These are phyloP conservation scores for Fistulifera pelliculosa DNA, from an alignment of 108 stramenopile genomes.

Conservation along the genomic window DNA sequence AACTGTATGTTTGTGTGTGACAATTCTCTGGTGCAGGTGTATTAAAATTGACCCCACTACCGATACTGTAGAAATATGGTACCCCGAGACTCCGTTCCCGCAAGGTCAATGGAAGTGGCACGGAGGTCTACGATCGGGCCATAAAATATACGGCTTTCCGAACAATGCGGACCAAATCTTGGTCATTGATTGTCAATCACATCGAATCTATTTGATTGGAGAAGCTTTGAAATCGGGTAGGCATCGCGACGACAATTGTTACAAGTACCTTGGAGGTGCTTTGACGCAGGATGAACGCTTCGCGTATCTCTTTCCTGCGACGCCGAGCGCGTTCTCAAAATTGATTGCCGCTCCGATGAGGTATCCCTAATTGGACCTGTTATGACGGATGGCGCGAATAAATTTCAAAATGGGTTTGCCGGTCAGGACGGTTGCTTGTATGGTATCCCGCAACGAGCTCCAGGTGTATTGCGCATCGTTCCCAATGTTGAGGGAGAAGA, in stretches of 20 bases:
- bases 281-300: constrained; percentile 57
- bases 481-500: constrained; percentile 29
- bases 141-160: constrained; percentile 68
- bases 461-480: constrained; percentile 55
- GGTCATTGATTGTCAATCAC: constrained; percentile 36
- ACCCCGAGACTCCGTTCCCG: constrained; percentile 17
- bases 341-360: constrained; percentile 33
- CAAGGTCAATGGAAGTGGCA: constrained; percentile 80
- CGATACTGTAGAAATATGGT: constrained; percentile 49
- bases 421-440: constrained; percentile 64
- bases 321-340: constrained; percentile 63
- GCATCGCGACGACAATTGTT: constrained; percentile 77
- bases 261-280: constrained; percentile 82
- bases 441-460: constrained; percentile 68
- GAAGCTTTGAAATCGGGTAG: constrained; percentile 37
- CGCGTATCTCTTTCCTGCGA: constrained; percentile 78
- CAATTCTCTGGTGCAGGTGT: background rate
- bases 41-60: constrained; percentile 34
- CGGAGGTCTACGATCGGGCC: constrained; percentile 53
- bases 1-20: no score
- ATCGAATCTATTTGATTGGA: constrained; percentile 13
- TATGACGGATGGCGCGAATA: constrained; percentile 66
- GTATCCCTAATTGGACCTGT: constrained; percentile 56
- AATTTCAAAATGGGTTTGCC: constrained; percentile 82
- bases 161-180: constrained; percentile 72